Conservation (phyloP, 2,329 filamentous ascomycete species). For the Phoma sp. region DNA sequence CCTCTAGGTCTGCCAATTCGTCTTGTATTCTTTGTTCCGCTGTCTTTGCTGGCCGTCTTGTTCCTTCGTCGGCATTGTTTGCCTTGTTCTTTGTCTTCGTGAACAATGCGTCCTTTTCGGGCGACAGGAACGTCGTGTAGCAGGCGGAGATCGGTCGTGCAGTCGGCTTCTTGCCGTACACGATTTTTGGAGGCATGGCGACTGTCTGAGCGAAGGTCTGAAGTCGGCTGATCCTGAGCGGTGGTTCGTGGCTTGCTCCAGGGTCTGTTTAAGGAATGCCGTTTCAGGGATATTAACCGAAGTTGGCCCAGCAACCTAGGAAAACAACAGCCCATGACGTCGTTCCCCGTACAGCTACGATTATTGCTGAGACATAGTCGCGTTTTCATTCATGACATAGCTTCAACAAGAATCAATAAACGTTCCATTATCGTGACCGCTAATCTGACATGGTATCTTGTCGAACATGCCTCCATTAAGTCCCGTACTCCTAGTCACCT, state of each 20-base stretch:
- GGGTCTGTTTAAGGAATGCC: slow-evolving; percentile 19
- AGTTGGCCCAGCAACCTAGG: slow-evolving; percentile 16
- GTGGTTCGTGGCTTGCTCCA: slow-evolving; percentile 6
- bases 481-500: neutral
- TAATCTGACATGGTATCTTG: slow-evolving; percentile 16
- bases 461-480: slow-evolving; percentile 2
- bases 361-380: neutral
- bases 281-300: slow-evolving; percentile 18
- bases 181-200: slow-evolving; percentile 33
- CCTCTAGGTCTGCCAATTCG: slow-evolving; percentile 10
- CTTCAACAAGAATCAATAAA: slow-evolving; percentile 5
- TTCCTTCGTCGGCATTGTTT: neutral
- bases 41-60: slow-evolving; percentile 1
- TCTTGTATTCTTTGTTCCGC: slow-evolving; percentile 9
- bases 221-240: slow-evolving; percentile 1
- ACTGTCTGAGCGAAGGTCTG: slow-evolving; percentile 8
- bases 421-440: slow-evolving; percentile 11
- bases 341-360: neutral
- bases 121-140: slow-evolving; percentile 38
- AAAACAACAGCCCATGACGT: slow-evolving; percentile 15
- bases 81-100: slow-evolving; percentile 5
- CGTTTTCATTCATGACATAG: neutral
- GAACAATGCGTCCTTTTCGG: slow-evolving; percentile 31
- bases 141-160: slow-evolving; percentile 8
- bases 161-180: slow-evolving; percentile 30